These are phyloP conservation scores for Simmondsia chinensis DNA, from an alignment of 148 eudicot species.

Conservation along the genomic window DNA sequence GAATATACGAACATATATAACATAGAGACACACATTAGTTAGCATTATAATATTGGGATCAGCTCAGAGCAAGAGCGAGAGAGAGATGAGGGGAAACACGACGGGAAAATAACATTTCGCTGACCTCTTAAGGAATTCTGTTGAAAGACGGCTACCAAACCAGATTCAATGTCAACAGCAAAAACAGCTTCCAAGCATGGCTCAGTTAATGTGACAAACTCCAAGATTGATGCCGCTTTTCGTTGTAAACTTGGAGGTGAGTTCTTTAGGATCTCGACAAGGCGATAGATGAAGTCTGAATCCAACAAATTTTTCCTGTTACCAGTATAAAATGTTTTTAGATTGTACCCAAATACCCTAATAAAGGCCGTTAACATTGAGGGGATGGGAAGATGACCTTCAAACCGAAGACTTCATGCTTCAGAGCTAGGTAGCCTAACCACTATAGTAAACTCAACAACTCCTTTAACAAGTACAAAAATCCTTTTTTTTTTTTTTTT, in stretches of 20 bases:
- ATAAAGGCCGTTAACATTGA: not conserved
- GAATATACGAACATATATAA: too few species aligned
- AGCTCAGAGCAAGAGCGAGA: not conserved
- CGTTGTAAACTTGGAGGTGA: conserved; percentile 41
- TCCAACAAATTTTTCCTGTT: conserved; percentile 46
- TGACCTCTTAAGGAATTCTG: conserved; percentile 48
- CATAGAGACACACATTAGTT: too few species aligned
- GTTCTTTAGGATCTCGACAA: conserved; percentile 42
- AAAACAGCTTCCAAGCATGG: conserved; percentile 26
- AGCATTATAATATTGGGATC: not conserved
- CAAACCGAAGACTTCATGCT: too few species aligned
- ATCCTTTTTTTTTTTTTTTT: too few species aligned
- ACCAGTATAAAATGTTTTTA: conserved; percentile 1
- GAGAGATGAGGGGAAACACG: not conserved
- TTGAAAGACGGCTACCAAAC: conserved; percentile 42
- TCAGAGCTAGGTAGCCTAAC: too few species aligned
- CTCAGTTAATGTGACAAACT: conserved; percentile 40
- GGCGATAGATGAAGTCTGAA: conserved; percentile 34
- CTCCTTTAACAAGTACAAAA: too few species aligned
- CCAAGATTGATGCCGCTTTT: conserved; percentile 69
- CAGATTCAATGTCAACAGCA: conserved; percentile 39
- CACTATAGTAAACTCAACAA: too few species aligned
- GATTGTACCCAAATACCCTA: not conserved
- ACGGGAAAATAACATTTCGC: not conserved
- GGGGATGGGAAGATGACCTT: too few species aligned